phyloP scores from a whole-genome alignment of 352 stramenopile genomes.

The Phytophthora meadii region DNA sequence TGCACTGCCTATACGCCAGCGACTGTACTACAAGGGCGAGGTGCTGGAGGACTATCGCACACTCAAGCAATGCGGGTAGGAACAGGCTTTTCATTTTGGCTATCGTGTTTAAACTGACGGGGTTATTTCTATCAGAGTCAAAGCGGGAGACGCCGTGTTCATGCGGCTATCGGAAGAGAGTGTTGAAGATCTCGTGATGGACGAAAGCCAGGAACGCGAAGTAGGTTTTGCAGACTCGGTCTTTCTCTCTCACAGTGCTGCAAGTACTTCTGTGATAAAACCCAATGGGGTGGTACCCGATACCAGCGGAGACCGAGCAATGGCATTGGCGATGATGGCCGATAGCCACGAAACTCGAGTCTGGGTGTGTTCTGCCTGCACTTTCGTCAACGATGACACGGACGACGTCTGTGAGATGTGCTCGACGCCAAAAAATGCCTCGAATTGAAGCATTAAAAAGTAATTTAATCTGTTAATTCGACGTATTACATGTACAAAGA shows the following conservation, averaged over 20 bases:
- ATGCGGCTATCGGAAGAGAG: slow-evolving; percentile 73
- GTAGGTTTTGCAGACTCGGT: slow-evolving; percentile 80
- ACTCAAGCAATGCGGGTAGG: slow-evolving; percentile 75
- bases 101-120: slow-evolving; percentile 1
- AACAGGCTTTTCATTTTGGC: neutral
- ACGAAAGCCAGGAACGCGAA: slow-evolving; percentile 67
- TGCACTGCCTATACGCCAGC: slow-evolving; percentile 69
- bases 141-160: slow-evolving; percentile 77
- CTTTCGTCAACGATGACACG: slow-evolving; percentile 77
- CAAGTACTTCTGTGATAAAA: neutral
- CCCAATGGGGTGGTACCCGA: slow-evolving; percentile 8
- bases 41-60: slow-evolving; percentile 59
- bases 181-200: slow-evolving; percentile 61
- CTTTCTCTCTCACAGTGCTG: slow-evolving; percentile 48
- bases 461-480: too few relatives aligned
- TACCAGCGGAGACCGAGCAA: slow-evolving; percentile 23
- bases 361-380: slow-evolving; percentile 80
- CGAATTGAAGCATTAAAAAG: neutral
- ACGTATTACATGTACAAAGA: too few relatives aligned
- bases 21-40: slow-evolving; percentile 72
- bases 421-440: slow-evolving; percentile 37
- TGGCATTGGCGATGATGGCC: slow-evolving; percentile 16
- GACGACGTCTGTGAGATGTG: slow-evolving; percentile 77
- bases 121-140: slow-evolving; percentile 51
- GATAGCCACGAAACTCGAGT: slow-evolving; percentile 42